Conservation (phyloP, 2,329 filamentous ascomycete species). For the Trichoderma cornu-damae region DNA sequence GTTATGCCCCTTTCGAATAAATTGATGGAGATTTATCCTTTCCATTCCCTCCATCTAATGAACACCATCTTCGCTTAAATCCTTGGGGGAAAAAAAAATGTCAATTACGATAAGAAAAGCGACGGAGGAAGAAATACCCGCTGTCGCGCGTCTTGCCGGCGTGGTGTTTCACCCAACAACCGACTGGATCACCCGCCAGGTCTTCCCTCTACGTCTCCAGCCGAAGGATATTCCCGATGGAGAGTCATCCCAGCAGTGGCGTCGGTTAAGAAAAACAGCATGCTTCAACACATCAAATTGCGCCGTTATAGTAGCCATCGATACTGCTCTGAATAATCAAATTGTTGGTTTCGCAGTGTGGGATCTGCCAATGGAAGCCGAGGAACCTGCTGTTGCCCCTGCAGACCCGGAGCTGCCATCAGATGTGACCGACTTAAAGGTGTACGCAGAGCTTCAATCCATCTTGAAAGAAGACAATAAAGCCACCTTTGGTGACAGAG, state of each 20-base stretch:
- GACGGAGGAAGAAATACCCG: slow-evolving; percentile 17
- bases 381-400: not conserved
- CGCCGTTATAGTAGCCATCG: slow-evolving; percentile 15
- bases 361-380: slow-evolving; percentile 1
- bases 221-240: slow-evolving; percentile 1
- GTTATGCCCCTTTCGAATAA: not conserved
- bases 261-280: slow-evolving; percentile 15
- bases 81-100: slow-evolving; percentile 8
- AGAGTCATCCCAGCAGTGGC: slow-evolving; percentile 9
- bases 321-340: slow-evolving; percentile 4
- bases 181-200: slow-evolving; percentile 19
- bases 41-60: not conserved
- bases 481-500: slow-evolving; percentile 19
- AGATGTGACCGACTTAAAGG: slow-evolving; percentile 15
- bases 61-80: not conserved
- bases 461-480: slow-evolving; percentile 14
- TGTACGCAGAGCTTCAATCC: slow-evolving; percentile 7
- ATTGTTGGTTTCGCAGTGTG: slow-evolving; percentile 19
- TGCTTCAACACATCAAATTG: not conserved
- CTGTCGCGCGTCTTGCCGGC: slow-evolving; percentile 18
- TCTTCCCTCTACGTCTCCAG: slow-evolving; percentile 18
- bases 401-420: not conserved
- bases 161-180: slow-evolving; percentile 20
- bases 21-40: not conserved
- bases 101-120: slow-evolving; percentile 19